These are phyloP conservation scores for Paramecium primaurelia DNA, from an alignment of 73 alveolate species.

Conservation along the genomic window DNA sequence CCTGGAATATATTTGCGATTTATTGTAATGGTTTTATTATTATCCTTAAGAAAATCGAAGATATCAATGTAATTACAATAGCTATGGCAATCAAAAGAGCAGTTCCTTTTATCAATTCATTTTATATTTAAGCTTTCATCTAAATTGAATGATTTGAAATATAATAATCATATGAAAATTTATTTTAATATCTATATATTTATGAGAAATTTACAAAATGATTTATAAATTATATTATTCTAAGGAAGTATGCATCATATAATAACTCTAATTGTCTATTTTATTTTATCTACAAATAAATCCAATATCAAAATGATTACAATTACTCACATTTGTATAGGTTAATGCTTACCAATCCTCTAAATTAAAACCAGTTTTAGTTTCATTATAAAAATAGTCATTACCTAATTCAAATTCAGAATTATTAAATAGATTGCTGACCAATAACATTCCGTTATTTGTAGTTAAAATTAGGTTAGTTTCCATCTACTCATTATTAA, in stretches of 20 bases:
- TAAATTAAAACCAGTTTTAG: not conserved
- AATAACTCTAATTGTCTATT: not conserved
- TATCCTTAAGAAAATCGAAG: not conserved
- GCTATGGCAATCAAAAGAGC: not conserved
- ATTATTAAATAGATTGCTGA: too few relatives aligned
- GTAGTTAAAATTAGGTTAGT: not conserved
- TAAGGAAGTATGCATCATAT: not conserved
- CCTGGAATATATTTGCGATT: not conserved
- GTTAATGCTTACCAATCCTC: not conserved
- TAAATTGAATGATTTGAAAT: too few relatives aligned
- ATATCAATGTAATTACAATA: not conserved
- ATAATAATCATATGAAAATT: too few relatives aligned
- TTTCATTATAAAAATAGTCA: not conserved
- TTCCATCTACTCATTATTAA: not conserved
- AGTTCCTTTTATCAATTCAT: not conserved
- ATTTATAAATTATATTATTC: not conserved
- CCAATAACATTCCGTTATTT: not conserved
- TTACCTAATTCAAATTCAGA: not conserved
- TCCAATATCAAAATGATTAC: not conserved
- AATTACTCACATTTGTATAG: not conserved
- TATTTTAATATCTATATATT: not conserved
- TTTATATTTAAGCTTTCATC: not conserved
- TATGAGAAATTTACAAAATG: not conserved
- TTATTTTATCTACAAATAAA: not conserved
- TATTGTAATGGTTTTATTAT: not conserved